Evolutionary conservation across 139 green algal genomes (phyloP).

Genomic region (Chlorella ohadii): DNA sequence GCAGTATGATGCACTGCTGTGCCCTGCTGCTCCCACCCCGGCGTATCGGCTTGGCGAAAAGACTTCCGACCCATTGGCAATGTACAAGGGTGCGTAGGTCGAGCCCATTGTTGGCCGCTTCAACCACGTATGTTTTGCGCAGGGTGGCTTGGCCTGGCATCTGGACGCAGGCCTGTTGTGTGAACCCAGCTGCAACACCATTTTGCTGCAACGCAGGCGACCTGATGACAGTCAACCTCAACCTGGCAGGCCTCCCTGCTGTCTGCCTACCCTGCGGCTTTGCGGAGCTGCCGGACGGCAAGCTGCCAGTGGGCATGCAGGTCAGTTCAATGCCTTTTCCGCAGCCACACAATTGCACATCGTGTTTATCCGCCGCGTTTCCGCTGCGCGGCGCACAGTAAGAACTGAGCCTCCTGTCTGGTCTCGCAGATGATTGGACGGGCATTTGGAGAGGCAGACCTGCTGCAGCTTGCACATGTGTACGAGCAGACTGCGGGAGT

Average conservation of each 20-base stretch:
- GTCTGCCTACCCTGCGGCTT: slow-evolving; percentile 80
- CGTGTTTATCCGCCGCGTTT: too few relatives aligned
- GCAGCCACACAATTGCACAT: background rate
- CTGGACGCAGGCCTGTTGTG: too few relatives aligned
- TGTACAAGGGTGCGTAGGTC: slow-evolving; percentile 76
- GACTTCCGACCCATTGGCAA: slow-evolving; percentile 83
- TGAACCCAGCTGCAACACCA: too few relatives aligned
- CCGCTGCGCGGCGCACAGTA: too few relatives aligned
- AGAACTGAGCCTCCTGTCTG: too few relatives aligned
- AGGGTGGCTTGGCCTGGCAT: background rate
- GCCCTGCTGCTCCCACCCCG: slow-evolving; percentile 83
- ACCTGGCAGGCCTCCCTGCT: slow-evolving; percentile 92
- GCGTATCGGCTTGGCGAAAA: slow-evolving; percentile 92
- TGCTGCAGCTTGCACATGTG: slow-evolving; percentile 73
- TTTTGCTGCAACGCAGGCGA: too few relatives aligned
- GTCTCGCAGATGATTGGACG: slow-evolving; percentile 80
- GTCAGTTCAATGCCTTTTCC: slow-evolving; percentile 59
- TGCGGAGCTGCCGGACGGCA: slow-evolving; percentile 18
- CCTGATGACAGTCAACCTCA: slow-evolving; percentile 97
- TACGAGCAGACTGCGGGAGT: slow-evolving; percentile 73
- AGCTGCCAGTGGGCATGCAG: slow-evolving; percentile 86
- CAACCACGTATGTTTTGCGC: too few relatives aligned
- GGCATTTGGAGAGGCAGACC: slow-evolving; percentile 74
- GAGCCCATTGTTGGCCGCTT: too few relatives aligned
- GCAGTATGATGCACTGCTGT: slow-evolving; percentile 79